phyloP scores from a whole-genome alignment of 768 basidiomycete genomes.

The Macrolepiota albuminosa region DNA sequence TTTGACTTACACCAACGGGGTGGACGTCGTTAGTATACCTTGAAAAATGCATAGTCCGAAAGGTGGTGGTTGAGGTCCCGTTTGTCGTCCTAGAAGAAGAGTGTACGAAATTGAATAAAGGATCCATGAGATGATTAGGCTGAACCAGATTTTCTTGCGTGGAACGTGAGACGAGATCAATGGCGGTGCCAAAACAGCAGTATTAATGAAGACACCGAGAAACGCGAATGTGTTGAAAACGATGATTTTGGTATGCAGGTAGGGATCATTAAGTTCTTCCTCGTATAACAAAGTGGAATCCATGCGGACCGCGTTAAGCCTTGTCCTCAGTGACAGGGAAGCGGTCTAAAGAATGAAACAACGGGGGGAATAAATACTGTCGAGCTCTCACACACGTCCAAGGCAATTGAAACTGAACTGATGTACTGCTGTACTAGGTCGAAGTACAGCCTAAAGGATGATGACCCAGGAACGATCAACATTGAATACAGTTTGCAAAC shows the following conservation, averaged over 20 bases:
- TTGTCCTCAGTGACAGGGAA: not conserved
- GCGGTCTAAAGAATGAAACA: not conserved
- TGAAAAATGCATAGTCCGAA: conserved; percentile 11
- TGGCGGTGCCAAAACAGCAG: not conserved
- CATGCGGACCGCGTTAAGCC: not conserved
- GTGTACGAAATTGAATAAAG: conserved; percentile 5
- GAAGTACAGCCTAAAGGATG: not conserved
- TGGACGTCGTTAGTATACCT: conserved; percentile 1
- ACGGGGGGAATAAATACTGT: not conserved
- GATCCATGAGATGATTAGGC: conserved; percentile 3
- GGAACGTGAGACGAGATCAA: not conserved
- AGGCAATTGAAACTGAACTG: not conserved
- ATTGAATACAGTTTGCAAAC: not conserved
- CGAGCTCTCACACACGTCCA: not conserved
- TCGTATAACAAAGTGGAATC: not conserved
- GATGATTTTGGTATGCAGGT: not conserved
- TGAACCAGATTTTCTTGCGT: conserved; percentile 4
- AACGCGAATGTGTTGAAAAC: not conserved
- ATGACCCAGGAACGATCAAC: not conserved
- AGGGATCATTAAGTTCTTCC: conserved; percentile 1
- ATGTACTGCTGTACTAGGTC: not conserved
- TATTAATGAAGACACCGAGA: not conserved
- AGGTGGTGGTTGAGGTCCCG: not conserved
- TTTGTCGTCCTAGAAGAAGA: conserved; percentile 7
- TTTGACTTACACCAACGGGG: conserved; percentile 2